A percentile compares a stretch with the other conserved stretches of the same genome.
phyloP scores from a whole-genome alignment of 371 early-diverging fungal genomes.

The Actinomucor elegans region DNA sequence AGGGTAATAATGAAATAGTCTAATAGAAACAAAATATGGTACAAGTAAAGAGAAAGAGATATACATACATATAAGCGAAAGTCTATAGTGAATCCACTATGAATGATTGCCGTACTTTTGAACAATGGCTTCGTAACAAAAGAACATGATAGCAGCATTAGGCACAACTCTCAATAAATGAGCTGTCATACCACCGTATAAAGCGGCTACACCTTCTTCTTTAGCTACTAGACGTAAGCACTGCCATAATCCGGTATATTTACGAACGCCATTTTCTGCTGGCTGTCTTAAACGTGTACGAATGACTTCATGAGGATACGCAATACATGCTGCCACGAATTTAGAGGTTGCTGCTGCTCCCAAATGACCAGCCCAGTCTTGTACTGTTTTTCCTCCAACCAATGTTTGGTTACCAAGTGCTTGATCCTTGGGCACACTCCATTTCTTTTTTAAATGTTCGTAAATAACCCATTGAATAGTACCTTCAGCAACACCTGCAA shows the following conservation, averaged over 20 bases:
- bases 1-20: neutral
- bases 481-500: slow-evolving; percentile 82
- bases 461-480: slow-evolving; percentile 94
- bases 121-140: slow-evolving; percentile 85
- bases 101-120: slow-evolving; percentile 55
- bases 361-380: slow-evolving; percentile 78
- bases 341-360: slow-evolving; percentile 89
- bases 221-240: slow-evolving; percentile 66
- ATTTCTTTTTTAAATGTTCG: slow-evolving; percentile 78
- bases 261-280: slow-evolving; percentile 50
- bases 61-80: neutral
- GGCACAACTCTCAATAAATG: slow-evolving; percentile 94
- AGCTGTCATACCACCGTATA: slow-evolving; percentile 94
- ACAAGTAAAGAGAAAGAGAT: neutral
- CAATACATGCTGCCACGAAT: slow-evolving; percentile 80
- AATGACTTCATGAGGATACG: slow-evolving; percentile 88
- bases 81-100: too few relatives aligned
- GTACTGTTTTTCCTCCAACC: slow-evolving; percentile 36
- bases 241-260: slow-evolving; percentile 81
- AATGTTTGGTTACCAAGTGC: slow-evolving; percentile 1
- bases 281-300: slow-evolving; percentile 84
- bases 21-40: neutral
- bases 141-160: slow-evolving; percentile 94
- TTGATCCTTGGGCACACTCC: slow-evolving; percentile 15
- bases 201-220: slow-evolving; percentile 84